Evolutionary conservation across 2,329 filamentous ascomycete species (phyloP).

Genomic region (Pyrenochaeta sp.): DNA sequence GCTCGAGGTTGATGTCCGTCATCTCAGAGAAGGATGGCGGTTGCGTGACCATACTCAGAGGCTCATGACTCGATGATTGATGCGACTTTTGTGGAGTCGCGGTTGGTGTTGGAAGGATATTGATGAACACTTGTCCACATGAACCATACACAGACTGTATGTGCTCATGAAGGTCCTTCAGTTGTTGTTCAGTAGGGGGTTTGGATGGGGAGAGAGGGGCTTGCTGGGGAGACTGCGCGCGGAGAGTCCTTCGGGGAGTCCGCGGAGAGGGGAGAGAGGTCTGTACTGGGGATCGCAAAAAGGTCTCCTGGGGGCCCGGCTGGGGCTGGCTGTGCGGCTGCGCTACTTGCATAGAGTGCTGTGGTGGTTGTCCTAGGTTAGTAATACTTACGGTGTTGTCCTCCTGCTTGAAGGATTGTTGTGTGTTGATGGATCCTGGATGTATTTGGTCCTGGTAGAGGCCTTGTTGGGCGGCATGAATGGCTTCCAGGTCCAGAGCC

Average conservation of each 20-base stretch:
- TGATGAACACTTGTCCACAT: constrained; percentile 52
- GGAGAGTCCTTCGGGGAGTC: constrained; percentile 42
- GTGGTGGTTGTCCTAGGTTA: constrained; percentile 68
- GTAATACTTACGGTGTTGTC: constrained; percentile 63
- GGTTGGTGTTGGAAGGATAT: constrained; percentile 61
- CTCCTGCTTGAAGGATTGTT: constrained; percentile 56
- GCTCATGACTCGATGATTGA: constrained; percentile 49
- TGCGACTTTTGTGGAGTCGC: constrained; percentile 55
- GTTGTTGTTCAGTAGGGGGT: constrained; percentile 49
- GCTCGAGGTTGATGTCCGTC: constrained; percentile 54
- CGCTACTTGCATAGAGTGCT: constrained; percentile 88
- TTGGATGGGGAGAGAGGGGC: constrained; percentile 43
- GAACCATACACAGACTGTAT: constrained; percentile 54
- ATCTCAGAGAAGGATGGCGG: constrained; percentile 66
- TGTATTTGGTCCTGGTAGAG: constrained; percentile 53
- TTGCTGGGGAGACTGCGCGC: constrained; percentile 43
- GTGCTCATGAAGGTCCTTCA: constrained; percentile 53
- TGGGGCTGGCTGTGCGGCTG: constrained; percentile 86
- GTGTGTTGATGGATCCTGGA: constrained; percentile 35
- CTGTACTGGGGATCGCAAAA: constrained; percentile 49
- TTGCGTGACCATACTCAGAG: constrained; percentile 63
- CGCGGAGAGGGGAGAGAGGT: constrained; percentile 44
- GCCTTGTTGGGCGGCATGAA: constrained; percentile 33
- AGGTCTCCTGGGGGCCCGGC: constrained; percentile 67
- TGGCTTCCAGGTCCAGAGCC: constrained; percentile 64